Base-by-base conservation (phyloP, 2,329 filamentous ascomycete species). In the Neonectria coccinea region DNA sequence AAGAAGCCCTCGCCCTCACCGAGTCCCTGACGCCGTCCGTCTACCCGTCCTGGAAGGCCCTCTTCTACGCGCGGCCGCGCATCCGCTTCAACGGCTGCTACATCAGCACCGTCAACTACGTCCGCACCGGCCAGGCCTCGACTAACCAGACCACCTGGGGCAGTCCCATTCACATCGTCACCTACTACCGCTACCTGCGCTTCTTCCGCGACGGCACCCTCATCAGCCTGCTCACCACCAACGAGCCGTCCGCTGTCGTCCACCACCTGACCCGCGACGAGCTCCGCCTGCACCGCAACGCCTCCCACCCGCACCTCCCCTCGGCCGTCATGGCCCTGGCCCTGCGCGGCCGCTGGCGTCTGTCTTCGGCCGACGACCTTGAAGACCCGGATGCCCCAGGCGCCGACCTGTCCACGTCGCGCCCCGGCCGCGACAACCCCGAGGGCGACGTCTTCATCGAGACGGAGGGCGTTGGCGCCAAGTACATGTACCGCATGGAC, bases 91-190 rank as follows among this genome's bases (percentile, higher is more conserved):
- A 96, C 74, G 96, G 96, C 27, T 92, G 93, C 79, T 99, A 99
- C 81, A 98, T 99, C 79, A 93, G 90, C 78, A 98, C 95, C 0
- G 94, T 97, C 64, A 98, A 98, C 81, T 99, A 99, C 80, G 89
- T 93, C 54, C 92, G 96, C 25, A 83, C 93, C 0, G 96, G 96
- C 33, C 91, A 91, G 64, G 85, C 90, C 11, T 90, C 89, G 3
- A 85, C 87, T 20, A 91, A 89, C 68, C 89, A 89, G 59, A 81
- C 91, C 18, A 91, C 92, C 1, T 97, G 94, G 93, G 83, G 83
- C 73, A 91, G 87, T 36, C 94, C 94, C 9, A 91, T 98, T 39
- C 94, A 97, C 77, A 97, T 98, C 63, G 94, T 99, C 53, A 99
- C 96, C 1, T 99, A 98, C 81, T 99, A 97, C 81, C 93, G 96